These are phyloP conservation scores for Acanthamoeba sp. DNA, from an alignment of 208 protist species.

Conservation along the genomic window DNA sequence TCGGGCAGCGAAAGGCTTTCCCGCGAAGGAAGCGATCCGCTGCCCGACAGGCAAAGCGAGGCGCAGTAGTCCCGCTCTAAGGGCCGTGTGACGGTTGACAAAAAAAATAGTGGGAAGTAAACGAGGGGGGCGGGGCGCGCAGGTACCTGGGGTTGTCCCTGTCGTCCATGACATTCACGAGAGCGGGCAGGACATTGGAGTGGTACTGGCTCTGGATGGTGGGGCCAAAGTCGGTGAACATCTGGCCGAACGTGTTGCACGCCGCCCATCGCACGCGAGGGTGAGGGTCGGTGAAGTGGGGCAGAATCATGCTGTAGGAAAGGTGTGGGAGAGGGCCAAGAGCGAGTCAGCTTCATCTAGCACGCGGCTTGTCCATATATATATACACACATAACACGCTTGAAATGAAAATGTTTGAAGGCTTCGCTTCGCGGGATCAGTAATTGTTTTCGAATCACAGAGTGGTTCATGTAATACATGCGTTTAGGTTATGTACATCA, in stretches of 20 bases:
- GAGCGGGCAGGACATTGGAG: constrained; percentile 83
- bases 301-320: constrained; percentile 78
- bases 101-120: background rate
- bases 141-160: constrained; percentile 78
- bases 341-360: background rate
- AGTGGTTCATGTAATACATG: constrained; percentile 43
- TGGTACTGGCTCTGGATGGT: constrained; percentile 82
- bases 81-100: constrained; percentile 32
- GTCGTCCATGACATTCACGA: constrained; percentile 88
- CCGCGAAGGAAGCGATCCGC: background rate
- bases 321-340: background rate
- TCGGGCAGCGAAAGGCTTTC: background rate
- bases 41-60: background rate
- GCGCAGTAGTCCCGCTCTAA: constrained; percentile 54
- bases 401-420: background rate
- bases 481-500: background rate
- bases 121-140: too few species aligned
- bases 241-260: constrained; percentile 91
- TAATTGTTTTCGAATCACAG: background rate
- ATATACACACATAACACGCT: background rate
- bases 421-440: background rate
- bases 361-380: background rate
- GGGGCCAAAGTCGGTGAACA: constrained; percentile 90
- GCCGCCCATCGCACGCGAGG: constrained; percentile 92
- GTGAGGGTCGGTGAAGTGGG: constrained; percentile 87